phyloP scores from a whole-genome alignment of 495 filamentous ascomycete genomes.

The Hypomontagnella submonticulosa region DNA sequence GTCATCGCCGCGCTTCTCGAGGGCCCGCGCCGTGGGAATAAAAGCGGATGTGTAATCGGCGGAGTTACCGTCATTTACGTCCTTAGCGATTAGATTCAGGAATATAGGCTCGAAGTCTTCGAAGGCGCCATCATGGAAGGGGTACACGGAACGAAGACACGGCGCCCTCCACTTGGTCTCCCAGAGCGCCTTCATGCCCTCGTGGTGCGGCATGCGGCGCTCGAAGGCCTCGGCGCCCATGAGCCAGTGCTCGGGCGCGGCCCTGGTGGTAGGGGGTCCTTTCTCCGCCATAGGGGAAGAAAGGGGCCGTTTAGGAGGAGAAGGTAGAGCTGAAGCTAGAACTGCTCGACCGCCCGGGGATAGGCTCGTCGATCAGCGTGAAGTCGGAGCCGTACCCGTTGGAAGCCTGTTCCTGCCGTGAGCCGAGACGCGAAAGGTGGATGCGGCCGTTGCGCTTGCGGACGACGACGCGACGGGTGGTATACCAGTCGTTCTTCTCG shows the following conservation, averaged over 20 bases:
- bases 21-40: constrained; percentile 65
- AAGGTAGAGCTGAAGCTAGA: constrained; percentile 33
- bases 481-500: constrained; percentile 42
- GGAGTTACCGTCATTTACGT: constrained; percentile 71
- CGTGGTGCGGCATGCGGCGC: constrained; percentile 69
- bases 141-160: constrained; percentile 74
- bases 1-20: constrained; percentile 62
- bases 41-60: constrained; percentile 72
- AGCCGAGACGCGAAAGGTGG: constrained; percentile 39
- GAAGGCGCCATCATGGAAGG: constrained; percentile 77
- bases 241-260: constrained; percentile 45
- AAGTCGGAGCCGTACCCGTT: constrained; percentile 31
- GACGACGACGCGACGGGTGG: constrained; percentile 36
- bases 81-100: constrained; percentile 65
- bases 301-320: constrained; percentile 7
- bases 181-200: constrained; percentile 79
- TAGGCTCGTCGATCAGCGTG: constrained; percentile 29
- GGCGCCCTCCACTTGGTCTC: constrained; percentile 83
- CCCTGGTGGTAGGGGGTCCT: constrained; percentile 4
- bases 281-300: constrained; percentile 22
- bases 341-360: constrained; percentile 21
- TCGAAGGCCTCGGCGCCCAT: constrained; percentile 63
- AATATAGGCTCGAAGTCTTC: constrained; percentile 83
- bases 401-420: constrained; percentile 16
- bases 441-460: constrained; percentile 44